Conservation (phyloP, 306 rosid species). For the Cucumis cinereus region DNA sequence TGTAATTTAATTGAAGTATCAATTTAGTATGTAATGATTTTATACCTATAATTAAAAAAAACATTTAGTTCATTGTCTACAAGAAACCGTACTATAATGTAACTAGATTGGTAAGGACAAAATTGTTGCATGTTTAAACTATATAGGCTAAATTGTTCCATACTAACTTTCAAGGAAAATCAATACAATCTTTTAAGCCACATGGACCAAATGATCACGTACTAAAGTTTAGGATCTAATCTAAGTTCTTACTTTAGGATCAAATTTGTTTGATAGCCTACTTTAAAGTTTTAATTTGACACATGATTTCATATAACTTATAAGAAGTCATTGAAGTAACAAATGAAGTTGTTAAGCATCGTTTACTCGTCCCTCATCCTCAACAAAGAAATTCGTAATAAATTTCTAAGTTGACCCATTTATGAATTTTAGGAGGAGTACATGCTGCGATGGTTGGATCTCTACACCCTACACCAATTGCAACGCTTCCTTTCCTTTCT, state of each 20-base stretch:
- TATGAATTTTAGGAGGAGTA: slow-evolving; percentile 69
- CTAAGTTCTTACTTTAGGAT: not conserved
- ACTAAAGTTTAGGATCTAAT: not conserved
- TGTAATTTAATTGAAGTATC: not conserved
- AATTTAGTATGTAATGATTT: not conserved
- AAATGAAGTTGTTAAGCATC: not conserved
- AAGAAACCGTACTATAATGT: not conserved
- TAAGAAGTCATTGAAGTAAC: not conserved
- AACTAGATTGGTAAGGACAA: not conserved
- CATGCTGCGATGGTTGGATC: slow-evolving; percentile 99
- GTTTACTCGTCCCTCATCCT: not conserved
- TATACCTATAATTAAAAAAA: not conserved
- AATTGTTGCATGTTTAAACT: not conserved
- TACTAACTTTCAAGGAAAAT: not conserved
- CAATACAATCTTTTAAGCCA: not conserved
- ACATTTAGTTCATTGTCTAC: not conserved
- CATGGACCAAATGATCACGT: not conserved
- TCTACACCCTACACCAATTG: slow-evolving; percentile 89
- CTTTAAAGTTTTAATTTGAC: not conserved
- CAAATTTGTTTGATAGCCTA: not conserved
- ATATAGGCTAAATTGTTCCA: not conserved
- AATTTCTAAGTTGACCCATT: slow-evolving; percentile 1
- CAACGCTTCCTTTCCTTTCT: slow-evolving; percentile 91
- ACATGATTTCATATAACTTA: not conserved
- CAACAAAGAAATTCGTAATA: not conserved